These are phyloP conservation scores for Mychonastes homosphaera DNA, from an alignment of 139 green algal genomes.

Conservation along the genomic window DNA sequence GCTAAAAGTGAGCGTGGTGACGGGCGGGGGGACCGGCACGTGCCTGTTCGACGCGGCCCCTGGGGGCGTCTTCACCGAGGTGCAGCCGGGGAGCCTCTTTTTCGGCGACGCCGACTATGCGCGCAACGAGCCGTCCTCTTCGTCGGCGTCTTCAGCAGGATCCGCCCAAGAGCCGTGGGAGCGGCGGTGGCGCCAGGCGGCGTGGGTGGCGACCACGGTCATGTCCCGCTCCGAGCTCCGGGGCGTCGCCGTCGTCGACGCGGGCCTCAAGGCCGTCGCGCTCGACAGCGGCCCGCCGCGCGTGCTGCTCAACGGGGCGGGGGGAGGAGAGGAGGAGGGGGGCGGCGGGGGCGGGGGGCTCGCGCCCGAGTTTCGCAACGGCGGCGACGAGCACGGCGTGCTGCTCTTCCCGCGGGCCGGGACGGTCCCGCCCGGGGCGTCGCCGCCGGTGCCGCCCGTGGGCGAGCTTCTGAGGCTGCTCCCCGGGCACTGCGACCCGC, in stretches of 20 bases:
- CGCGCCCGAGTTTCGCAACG: not conserved
- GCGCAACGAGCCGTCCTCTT: constrained; percentile 12
- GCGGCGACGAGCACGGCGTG: constrained; percentile 36
- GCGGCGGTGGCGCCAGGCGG: constrained; percentile 29
- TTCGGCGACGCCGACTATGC: constrained; percentile 33
- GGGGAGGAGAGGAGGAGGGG: not conserved
- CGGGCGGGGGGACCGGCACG: constrained; percentile 26
- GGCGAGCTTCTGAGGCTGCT: constrained; percentile 27
- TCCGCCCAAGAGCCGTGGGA: constrained; percentile 10
- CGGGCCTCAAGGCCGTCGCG: constrained; percentile 29
- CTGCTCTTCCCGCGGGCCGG: constrained; percentile 25
- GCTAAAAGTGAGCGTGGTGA: constrained; percentile 16
- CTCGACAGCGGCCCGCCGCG: constrained; percentile 26
- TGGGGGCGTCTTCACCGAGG: constrained; percentile 32
- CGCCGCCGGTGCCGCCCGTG: constrained; percentile 19
- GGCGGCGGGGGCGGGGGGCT: not conserved
- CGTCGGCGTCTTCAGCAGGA: too few relatives aligned
- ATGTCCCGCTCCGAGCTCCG: constrained; percentile 30
- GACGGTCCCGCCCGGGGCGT: not conserved
- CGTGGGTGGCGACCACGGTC: constrained; percentile 33
- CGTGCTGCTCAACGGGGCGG: constrained; percentile 6
- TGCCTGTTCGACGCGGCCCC: constrained; percentile 18
- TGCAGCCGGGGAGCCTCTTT: constrained; percentile 38
- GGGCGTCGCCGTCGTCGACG: constrained; percentile 25
- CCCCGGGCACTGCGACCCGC: constrained; percentile 37